These are phyloP conservation scores for Pleurotus sapidus DNA, from an alignment of 768 basidiomycete genomes.

Conservation along the genomic window DNA sequence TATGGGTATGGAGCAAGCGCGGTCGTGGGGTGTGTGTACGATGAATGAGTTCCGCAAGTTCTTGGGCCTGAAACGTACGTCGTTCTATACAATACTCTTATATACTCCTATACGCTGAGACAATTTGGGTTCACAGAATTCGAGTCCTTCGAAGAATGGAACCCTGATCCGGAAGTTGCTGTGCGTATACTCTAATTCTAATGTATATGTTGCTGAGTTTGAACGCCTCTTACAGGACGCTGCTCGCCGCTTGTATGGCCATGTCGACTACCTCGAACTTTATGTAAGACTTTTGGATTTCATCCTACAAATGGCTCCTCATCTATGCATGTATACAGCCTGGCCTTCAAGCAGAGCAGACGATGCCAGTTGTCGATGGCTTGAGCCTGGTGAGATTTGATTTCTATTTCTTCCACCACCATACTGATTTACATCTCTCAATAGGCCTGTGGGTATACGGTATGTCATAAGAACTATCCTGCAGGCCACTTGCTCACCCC, in stretches of 20 bases:
- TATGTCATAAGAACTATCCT: slow-evolving; percentile 10
- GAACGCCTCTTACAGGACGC: slow-evolving; percentile 17
- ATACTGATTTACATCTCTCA: slow-evolving; percentile 12
- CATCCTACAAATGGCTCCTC: too few species aligned
- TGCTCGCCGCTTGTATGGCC: slow-evolving; percentile 28
- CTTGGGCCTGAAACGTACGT: slow-evolving; percentile 41
- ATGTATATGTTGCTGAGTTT: slow-evolving; percentile 39
- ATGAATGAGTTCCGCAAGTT: slow-evolving; percentile 56
- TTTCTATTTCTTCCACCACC: too few species aligned
- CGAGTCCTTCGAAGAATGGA: slow-evolving; percentile 54
- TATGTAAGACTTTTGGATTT: slow-evolving; percentile 15
- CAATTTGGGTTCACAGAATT: slow-evolving; percentile 25
- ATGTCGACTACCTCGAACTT: slow-evolving; percentile 36
- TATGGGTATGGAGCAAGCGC: slow-evolving; percentile 50
- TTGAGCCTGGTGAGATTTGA: slow-evolving; percentile 16
- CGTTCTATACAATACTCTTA: background rate
- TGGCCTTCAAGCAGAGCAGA: slow-evolving; percentile 45
- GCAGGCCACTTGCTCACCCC: background rate
- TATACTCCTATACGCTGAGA: background rate
- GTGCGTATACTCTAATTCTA: slow-evolving; percentile 30
- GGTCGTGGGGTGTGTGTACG: slow-evolving; percentile 53
- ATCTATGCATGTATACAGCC: slow-evolving; percentile 9
- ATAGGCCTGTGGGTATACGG: slow-evolving; percentile 58
- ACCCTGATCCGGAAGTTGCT: slow-evolving; percentile 40
- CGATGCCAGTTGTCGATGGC: slow-evolving; percentile 48